Base-by-base conservation (phyloP, 139 green algal genomes). In the Protoeuglena noctilucae region DNA sequence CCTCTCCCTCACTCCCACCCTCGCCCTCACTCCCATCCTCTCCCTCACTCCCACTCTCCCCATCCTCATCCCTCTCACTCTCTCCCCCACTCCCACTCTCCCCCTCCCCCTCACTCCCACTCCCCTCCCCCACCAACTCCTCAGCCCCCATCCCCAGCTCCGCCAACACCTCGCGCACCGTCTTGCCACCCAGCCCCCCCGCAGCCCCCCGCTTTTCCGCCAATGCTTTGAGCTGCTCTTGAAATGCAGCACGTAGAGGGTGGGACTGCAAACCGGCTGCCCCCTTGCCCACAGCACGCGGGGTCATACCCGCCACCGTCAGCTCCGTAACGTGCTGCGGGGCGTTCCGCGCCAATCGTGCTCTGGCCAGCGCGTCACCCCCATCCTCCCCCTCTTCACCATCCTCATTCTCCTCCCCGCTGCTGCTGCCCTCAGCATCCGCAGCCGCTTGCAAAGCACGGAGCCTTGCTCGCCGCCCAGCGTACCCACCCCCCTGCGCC, bases 341-440 rank as follows among this genome's bases (percentile, higher is more conserved):
- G n/a, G n/a, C n/a, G n/a, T n/a, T n/a, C n/a, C n/a, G n/a, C n/a
- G n/a, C n/a, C n/a, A n/a, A n/a, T n/a, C n/a, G n/a, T n/a, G n/a
- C n/a, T n/a, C n/a, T n/a, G n/a, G n/a, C n/a, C n/a, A n/a, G n/a
- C n/a, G 59, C 62, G 23, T 56, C 62, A 16, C 50, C 65, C 34
- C 75, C 72, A 6, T 65, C 70, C 5, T 69, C 66, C 3, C 29
- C 67, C 16, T 54, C 62, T 4, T 63, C 63, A 2, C 56, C 69
- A 1, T 60, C 65, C 12, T 65, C 65, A 14, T 55, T 58, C 1
- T 53, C 67, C 3, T 75, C 46, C 55, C 53, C n/a, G n/a, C n/a
- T n/a, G n/a, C n/a, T n/a, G n/a, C n/a, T n/a, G n/a, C n/a, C n/a
- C n/a, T n/a, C n/a, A n/a, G n/a, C n/a, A n/a, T n/a, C n/a, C n/a